Conservation (phyloP, 768 basidiomycete species). For the Leccinum arenicola region DNA sequence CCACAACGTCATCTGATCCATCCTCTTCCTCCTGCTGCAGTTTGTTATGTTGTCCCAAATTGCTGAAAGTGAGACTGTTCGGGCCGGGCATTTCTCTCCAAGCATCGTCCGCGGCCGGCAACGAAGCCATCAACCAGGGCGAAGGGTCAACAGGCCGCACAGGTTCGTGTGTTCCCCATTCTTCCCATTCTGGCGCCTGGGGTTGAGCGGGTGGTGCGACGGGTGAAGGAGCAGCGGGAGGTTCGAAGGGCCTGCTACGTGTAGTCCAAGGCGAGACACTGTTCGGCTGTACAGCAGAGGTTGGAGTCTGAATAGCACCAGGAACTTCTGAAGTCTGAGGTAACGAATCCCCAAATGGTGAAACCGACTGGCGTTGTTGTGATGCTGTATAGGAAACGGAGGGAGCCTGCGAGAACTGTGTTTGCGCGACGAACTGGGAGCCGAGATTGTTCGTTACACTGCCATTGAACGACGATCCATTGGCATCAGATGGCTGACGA, state of each 20-base stretch:
- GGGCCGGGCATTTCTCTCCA: slow-evolving; percentile 45
- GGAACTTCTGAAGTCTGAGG: slow-evolving; percentile 18
- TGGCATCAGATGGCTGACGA: slow-evolving; percentile 24
- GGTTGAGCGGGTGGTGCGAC: slow-evolving; percentile 20
- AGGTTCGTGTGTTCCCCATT: slow-evolving; percentile 36
- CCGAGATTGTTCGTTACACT: slow-evolving; percentile 17
- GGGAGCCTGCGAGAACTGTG: slow-evolving; percentile 23
- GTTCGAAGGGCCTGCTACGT: slow-evolving; percentile 18
- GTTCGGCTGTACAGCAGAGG: slow-evolving; percentile 23
- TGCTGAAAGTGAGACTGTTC: slow-evolving; percentile 54
- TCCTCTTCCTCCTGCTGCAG: slow-evolving; percentile 41
- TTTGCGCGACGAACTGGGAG: slow-evolving; percentile 19
- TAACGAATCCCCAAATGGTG: slow-evolving; percentile 24
- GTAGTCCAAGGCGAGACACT: slow-evolving; percentile 24
- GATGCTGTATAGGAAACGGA: slow-evolving; percentile 15
- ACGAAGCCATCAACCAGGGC: slow-evolving; percentile 53
- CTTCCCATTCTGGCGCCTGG: slow-evolving; percentile 39
- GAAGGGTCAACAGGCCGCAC: slow-evolving; percentile 41
- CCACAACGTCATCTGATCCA: slow-evolving; percentile 12
- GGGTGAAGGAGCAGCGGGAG: slow-evolving; percentile 19
- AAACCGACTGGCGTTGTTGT: slow-evolving; percentile 20
- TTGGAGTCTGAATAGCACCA: slow-evolving; percentile 18
- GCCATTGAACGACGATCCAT: slow-evolving; percentile 22
- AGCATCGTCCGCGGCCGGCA: slow-evolving; percentile 43
- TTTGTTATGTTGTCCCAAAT: slow-evolving; percentile 58